Percentiles rank a stretch among this genome's conserved stretches.
These are phyloP conservation scores for Tetraselmis striata DNA, from an alignment of 139 green algal genomes.

Conservation along the genomic window DNA sequence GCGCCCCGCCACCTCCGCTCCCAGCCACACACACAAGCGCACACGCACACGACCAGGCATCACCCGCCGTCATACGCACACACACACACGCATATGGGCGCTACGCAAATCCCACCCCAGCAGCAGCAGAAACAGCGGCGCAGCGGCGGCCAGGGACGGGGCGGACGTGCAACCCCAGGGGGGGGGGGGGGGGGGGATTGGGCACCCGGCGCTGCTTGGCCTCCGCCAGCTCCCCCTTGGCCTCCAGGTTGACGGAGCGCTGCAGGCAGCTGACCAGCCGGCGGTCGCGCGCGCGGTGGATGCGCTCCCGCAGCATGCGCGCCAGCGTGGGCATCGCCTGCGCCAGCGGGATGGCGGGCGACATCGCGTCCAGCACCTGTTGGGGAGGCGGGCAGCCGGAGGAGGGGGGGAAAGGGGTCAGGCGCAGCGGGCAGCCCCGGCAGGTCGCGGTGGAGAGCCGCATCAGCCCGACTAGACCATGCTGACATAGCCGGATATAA, in stretches of 20 bases:
- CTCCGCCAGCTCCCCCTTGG: conserved; percentile 6
- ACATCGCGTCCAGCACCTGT: conserved; percentile 54
- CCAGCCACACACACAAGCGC: too few species aligned
- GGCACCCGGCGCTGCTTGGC: background rate
- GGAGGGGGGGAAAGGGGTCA: too few species aligned
- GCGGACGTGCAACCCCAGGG: background rate
- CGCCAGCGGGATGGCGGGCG: conserved; percentile 56
- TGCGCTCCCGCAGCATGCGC: conserved; percentile 48
- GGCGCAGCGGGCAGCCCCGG: too few species aligned
- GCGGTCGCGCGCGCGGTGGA: conserved; percentile 50
- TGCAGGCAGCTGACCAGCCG: conserved; percentile 23
- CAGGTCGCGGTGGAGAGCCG: too few species aligned
- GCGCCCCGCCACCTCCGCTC: too few species aligned
- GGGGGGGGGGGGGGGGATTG: too few species aligned
- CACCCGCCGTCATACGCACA: conserved; percentile 18
- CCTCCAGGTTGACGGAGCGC: conserved; percentile 14
- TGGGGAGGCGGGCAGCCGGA: too few species aligned
- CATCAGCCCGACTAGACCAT: too few species aligned
- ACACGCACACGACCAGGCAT: conserved; percentile 4
- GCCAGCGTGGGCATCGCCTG: conserved; percentile 39
- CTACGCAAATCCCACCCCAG: conserved; percentile 15
- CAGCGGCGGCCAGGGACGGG: conserved; percentile 11
- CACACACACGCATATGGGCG: too few species aligned
- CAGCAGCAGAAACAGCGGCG: conserved; percentile 1
- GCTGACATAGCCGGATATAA: too few species aligned